Evolutionary conservation across 768 basidiomycete genomes (phyloP).

Genomic region (Mrakia hoshinonis): DNA sequence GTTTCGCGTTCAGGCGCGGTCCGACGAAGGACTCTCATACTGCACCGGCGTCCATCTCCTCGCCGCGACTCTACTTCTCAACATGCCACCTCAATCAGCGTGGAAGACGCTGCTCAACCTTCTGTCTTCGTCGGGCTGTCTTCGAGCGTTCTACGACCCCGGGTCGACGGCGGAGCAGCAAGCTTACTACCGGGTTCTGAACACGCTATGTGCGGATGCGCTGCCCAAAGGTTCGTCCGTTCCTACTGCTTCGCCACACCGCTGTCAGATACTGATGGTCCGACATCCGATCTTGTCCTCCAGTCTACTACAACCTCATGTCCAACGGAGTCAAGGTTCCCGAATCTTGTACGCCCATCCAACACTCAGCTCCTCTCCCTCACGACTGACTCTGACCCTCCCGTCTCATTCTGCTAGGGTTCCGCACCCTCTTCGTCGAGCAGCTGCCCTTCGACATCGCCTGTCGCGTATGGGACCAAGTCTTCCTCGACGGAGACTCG

Average conservation of each 20-base stretch:
- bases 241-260: too few relatives aligned
- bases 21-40: slow-evolving; percentile 25
- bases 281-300: background rate
- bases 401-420: background rate
- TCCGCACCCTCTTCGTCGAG: slow-evolving; percentile 23
- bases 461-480: slow-evolving; percentile 26
- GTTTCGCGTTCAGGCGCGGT: slow-evolving; percentile 4
- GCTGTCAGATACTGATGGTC: too few relatives aligned
- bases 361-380: background rate
- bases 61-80: slow-evolving; percentile 22
- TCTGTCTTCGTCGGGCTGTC: slow-evolving; percentile 17
- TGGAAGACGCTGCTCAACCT: slow-evolving; percentile 25
- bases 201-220: slow-evolving; percentile 27
- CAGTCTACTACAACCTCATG: slow-evolving; percentile 27
- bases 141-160: slow-evolving; percentile 26
- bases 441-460: slow-evolving; percentile 17
- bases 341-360: background rate
- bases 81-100: slow-evolving; percentile 23
- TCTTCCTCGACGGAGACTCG: slow-evolving; percentile 25
- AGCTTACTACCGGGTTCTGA: slow-evolving; percentile 19
- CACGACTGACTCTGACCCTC: background rate
- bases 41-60: slow-evolving; percentile 22
- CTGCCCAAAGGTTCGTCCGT: slow-evolving; percentile 23
- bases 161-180: background rate
- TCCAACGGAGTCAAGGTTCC: slow-evolving; percentile 20